Evolutionary conservation across 2,329 filamentous ascomycete genomes (phyloP).

Genomic region (Coniochaeta prunicola): DNA sequence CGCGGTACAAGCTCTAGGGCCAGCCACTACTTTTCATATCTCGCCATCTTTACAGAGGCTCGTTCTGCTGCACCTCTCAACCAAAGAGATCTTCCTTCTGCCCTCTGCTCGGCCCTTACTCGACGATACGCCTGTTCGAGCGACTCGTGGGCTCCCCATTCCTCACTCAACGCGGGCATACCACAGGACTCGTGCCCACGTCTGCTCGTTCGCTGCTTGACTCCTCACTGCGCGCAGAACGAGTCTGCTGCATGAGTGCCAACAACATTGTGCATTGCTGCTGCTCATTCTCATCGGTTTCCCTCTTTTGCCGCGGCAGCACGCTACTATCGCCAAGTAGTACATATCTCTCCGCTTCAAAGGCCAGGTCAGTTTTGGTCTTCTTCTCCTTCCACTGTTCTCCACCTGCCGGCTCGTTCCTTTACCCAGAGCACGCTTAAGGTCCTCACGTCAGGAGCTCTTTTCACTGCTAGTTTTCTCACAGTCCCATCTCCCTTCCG

Average conservation of each 20-base stretch:
- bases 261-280: conserved; percentile 2
- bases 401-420: background rate
- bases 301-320: conserved; percentile 2
- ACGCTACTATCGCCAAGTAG: background rate
- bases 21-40: background rate
- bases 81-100: conserved; percentile 16
- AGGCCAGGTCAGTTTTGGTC: conserved; percentile 13
- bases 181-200: background rate
- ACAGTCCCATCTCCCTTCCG: conserved; percentile 4
- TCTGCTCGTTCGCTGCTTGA: background rate
- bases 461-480: background rate
- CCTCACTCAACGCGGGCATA: conserved; percentile 5
- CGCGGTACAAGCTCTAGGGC: conserved; percentile 9
- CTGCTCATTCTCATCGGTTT: background rate
- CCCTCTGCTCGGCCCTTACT: conserved; percentile 11
- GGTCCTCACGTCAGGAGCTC: background rate
- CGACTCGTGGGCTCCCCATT: conserved; percentile 3
- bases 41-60: conserved; percentile 10
- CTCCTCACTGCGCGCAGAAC: background rate
- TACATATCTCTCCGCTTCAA: conserved; percentile 5
- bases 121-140: conserved; percentile 2
- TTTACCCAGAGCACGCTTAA: background rate
- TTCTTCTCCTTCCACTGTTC: background rate
- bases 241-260: conserved; percentile 4
- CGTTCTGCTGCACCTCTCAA: conserved; percentile 11